Conservation (phyloP, 176 grass and related monocot species). For the Poa annua region DNA sequence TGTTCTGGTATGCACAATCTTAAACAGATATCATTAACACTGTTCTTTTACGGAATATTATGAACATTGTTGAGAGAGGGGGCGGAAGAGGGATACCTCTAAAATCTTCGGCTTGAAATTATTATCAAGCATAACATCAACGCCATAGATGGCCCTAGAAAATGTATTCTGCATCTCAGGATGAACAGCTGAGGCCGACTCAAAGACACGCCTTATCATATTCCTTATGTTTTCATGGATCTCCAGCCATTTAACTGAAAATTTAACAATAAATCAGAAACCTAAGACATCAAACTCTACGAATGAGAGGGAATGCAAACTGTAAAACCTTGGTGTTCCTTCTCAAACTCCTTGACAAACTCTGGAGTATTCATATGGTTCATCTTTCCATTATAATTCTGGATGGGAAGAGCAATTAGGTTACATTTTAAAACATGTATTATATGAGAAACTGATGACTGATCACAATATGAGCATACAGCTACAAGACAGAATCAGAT, state of each 20-base stretch:
- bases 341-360: conserved; percentile 84
- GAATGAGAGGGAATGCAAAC: background rate
- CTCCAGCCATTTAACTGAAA: conserved; percentile 82
- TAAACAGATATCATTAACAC: background rate
- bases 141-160: conserved; percentile 86
- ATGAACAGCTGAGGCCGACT: conserved; percentile 82
- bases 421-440: conserved; percentile 12
- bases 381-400: conserved; percentile 92
- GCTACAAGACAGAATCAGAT: background rate
- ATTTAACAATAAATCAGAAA: conserved; percentile 13
- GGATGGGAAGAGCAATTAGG: conserved; percentile 36
- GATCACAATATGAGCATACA: conserved; percentile 23
- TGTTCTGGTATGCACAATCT: background rate
- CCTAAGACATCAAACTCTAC: background rate
- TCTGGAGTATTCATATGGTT: conserved; percentile 91
- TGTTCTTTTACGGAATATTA: background rate
- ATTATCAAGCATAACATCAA: conserved; percentile 94
- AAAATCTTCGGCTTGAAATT: conserved; percentile 80
- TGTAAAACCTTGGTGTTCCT: conserved; percentile 86
- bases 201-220: conserved; percentile 71
- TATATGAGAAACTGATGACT: background rate
- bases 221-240: conserved; percentile 66
- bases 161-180: conserved; percentile 84
- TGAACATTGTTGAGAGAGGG: background rate
- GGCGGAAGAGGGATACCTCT: conserved; percentile 54